A percentile compares a stretch with the other conserved stretches of the same genome.
Evolutionary conservation across 148 eudicot species (phyloP).

Genomic region (Vaccinium corymbosum): DNA sequence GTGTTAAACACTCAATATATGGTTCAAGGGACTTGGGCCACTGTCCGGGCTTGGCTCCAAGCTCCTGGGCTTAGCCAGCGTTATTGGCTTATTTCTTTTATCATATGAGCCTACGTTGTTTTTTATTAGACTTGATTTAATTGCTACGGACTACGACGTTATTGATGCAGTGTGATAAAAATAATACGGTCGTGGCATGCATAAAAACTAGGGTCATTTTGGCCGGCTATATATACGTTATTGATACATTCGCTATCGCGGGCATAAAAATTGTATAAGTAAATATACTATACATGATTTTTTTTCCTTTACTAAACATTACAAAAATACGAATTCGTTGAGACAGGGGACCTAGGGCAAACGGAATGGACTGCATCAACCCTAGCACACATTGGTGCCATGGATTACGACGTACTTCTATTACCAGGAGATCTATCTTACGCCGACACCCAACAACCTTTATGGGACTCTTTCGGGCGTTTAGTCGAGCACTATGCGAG

Average conservation of each 20-base stretch:
- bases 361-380: slow-evolving; percentile 76
- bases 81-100: too few species aligned
- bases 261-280: too few species aligned
- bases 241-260: too few species aligned
- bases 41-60: neutral
- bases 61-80: neutral
- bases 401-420: slow-evolving; percentile 61
- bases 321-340: neutral
- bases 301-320: neutral
- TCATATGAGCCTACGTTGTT: too few species aligned
- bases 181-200: too few species aligned
- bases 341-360: slow-evolving; percentile 80
- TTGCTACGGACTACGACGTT: too few species aligned
- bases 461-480: slow-evolving; percentile 92
- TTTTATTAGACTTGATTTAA: too few species aligned
- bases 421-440: slow-evolving; percentile 77
- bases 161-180: too few species aligned
- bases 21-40: neutral
- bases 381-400: slow-evolving; percentile 40
- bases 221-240: too few species aligned
- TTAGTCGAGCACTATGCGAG: slow-evolving; percentile 75
- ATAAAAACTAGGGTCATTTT: too few species aligned
- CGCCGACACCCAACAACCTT: slow-evolving; percentile 65
- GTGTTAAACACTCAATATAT: neutral
- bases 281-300: too few species aligned